These are phyloP conservation scores for Iris macrosiphon DNA, from an alignment of 106 monocot genomes.

Conservation along the genomic window DNA sequence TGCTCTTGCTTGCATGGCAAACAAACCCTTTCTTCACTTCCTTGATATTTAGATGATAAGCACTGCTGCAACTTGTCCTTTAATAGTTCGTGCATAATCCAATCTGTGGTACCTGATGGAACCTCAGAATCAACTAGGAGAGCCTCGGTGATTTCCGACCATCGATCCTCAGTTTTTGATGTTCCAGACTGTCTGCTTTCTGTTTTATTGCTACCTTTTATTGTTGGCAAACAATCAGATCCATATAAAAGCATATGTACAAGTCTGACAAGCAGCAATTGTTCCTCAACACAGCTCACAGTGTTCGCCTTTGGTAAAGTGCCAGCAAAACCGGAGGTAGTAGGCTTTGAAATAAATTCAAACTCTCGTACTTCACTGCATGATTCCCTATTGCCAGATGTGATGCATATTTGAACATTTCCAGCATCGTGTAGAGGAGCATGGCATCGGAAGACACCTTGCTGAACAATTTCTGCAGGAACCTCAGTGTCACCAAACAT, in stretches of 20 bases:
- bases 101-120: conserved; percentile 19
- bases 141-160: conserved; percentile 11
- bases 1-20: conserved; percentile 60
- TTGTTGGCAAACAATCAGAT: conserved; percentile 5
- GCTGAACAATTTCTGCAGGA: conserved; percentile 50
- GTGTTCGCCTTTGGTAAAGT: background rate
- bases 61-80: conserved; percentile 56
- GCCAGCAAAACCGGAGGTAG: background rate
- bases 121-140: conserved; percentile 11
- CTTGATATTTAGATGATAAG: conserved; percentile 31
- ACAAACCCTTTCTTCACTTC: conserved; percentile 12
- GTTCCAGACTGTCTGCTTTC: background rate
- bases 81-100: conserved; percentile 45
- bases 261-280: conserved; percentile 35
- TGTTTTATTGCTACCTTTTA: background rate
- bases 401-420: conserved; percentile 43
- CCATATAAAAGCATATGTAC: conserved; percentile 30
- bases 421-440: conserved; percentile 43
- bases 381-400: conserved; percentile 47
- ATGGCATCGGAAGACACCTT: conserved; percentile 51
- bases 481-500: conserved; percentile 77
- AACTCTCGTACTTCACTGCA: conserved; percentile 65
- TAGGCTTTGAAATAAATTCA: conserved; percentile 30
- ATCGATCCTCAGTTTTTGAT: conserved; percentile 1
- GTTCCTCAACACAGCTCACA: conserved; percentile 26